phyloP scores from a whole-genome alignment of 139 green algal genomes.

The Chlamydomonas eustigma region DNA sequence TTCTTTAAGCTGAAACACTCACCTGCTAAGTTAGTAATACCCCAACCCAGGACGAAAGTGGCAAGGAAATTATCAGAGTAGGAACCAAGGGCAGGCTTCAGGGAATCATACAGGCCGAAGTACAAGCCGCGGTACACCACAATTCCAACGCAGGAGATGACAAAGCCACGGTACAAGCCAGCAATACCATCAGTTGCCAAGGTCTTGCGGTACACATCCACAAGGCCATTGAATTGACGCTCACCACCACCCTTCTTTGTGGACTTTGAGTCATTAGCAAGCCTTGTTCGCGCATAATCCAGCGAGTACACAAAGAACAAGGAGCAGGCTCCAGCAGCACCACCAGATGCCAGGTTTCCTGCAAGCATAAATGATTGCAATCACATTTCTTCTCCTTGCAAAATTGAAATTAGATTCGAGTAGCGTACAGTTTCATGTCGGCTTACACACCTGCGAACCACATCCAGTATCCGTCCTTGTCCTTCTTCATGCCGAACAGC shows the following conservation, averaged over 20 bases:
- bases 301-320: constrained; percentile 98
- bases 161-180: constrained; percentile 60
- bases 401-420: no score
- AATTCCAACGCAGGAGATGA: constrained; percentile 95
- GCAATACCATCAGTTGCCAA: constrained; percentile 47
- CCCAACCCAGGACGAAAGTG: constrained; percentile 56
- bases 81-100: constrained; percentile 53
- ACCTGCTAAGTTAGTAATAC: constrained; percentile 54
- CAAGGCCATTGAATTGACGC: constrained; percentile 67
- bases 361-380: no score
- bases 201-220: constrained; percentile 89
- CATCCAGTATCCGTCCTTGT: constrained; percentile 87
- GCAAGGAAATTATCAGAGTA: constrained; percentile 47
- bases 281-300: constrained; percentile 97
- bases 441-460: constrained; percentile 85
- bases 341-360: constrained; percentile 95
- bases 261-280: constrained; percentile 88
- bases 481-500: constrained; percentile 91
- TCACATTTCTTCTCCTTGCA: no score
- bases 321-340: constrained; percentile 85
- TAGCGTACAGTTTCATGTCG: no score
- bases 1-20: neutral
- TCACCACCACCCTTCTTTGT: constrained; percentile 46
- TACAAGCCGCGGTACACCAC: constrained; percentile 98
- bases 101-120: constrained; percentile 98